Evolutionary conservation across 768 basidiomycete genomes (phyloP).

Genomic region (Kwoniella dendrophila): DNA sequence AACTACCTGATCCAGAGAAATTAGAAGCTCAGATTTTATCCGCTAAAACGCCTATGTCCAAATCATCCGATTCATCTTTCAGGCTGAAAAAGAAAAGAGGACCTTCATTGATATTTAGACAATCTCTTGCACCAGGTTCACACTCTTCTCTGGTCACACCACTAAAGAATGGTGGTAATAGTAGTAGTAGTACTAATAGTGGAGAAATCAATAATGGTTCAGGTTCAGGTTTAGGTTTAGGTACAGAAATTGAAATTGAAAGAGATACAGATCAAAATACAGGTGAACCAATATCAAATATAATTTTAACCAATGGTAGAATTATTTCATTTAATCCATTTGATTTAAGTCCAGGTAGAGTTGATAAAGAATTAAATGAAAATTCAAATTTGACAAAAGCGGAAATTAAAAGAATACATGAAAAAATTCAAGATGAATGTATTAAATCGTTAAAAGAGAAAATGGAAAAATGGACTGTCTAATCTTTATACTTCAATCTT

Average conservation of each 20-base stretch:
- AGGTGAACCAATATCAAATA: constrained; percentile 17
- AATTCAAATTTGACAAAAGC: constrained; percentile 22
- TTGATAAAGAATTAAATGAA: constrained; percentile 63
- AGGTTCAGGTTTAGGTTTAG: constrained; percentile 3
- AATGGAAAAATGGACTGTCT: constrained; percentile 40
- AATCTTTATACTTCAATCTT: background rate
- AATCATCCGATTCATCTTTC: constrained; percentile 4
- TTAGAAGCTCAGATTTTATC: constrained; percentile 42
- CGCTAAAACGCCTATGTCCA: constrained; percentile 8
- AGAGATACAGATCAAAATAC: background rate
- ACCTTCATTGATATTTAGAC: constrained; percentile 49
- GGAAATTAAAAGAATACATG: constrained; percentile 41
- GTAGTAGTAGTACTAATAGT: background rate
- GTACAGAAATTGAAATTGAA: constrained; percentile 1
- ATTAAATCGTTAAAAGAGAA: constrained; percentile 36
- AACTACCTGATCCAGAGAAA: constrained; percentile 49
- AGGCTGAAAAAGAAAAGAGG: constrained; percentile 36
- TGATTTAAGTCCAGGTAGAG: constrained; percentile 63
- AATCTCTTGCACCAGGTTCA: constrained; percentile 30
- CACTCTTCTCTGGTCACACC: too few species aligned
- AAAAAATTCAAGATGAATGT: constrained; percentile 58
- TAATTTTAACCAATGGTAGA: constrained; percentile 66
- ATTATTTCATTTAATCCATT: constrained; percentile 84
- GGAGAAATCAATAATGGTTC: background rate
- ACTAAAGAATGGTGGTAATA: too few species aligned